Base-by-base conservation (phyloP, 2,329 filamentous ascomycete genomes). In the Knoxdaviesia proteae region DNA sequence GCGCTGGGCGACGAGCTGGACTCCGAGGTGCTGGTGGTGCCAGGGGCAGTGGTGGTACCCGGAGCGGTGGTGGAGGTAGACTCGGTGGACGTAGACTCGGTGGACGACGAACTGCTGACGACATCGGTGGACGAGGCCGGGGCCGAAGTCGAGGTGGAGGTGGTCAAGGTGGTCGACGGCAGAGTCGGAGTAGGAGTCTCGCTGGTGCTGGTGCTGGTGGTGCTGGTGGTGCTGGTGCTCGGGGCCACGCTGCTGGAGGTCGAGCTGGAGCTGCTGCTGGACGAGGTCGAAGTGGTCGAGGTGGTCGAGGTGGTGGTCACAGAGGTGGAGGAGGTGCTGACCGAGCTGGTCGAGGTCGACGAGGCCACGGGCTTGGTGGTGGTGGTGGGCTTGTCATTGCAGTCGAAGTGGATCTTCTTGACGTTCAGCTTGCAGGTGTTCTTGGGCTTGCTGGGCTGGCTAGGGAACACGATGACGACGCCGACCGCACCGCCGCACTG, bases 401-500 rank as follows among this genome's bases (percentile, higher is more conserved):
- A 92, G 63, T 86, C 73, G 61, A 88, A 92, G 51, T 65, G 69
- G 52, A 92, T 74, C 56, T 68, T 69, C 62, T 82, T 79, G 52
- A 90, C 71, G 52, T 77, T 75, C 52, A 93, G 69, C 51, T 70
- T 68, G 65, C 83, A 90, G 52, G 60, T 62, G 40, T 67, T 60
- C 56, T 74, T 67, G 45, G 46, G 64, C 54, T 69, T 67, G 48
- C 68, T 58, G 48, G 71, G 62, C 55, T 78, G 73, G 45, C 71
- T 60, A 49, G 71, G 69, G 60, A 68, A 74, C 57, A 76, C 61
- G 56, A 94, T 77, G 43, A 72, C 76, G 47, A 94, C 84, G 45
- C 74, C 77, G 56, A 71, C 84, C 49, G 88, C 87, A 60, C 87
- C 87, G 72, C 86, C 88, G 58, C 88, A 96, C 69, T 94, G 84